These are phyloP conservation scores for Penicillium silybi DNA, from an alignment of 495 filamentous ascomycete species.

Conservation along the genomic window DNA sequence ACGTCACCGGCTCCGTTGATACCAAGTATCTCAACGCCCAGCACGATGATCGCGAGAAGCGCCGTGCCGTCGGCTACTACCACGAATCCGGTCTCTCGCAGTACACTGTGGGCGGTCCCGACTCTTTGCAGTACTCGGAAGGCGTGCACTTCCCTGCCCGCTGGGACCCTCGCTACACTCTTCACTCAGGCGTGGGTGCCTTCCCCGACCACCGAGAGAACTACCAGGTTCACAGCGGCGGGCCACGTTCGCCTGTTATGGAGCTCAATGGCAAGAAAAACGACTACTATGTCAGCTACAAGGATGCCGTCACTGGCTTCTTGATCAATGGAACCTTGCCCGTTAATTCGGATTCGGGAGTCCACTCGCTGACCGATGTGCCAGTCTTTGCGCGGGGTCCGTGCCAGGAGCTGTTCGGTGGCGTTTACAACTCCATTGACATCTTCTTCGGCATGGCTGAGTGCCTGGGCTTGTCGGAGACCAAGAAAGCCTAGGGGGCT, in stretches of 20 bases:
- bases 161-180: slow-evolving; percentile 73
- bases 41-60: slow-evolving; percentile 57
- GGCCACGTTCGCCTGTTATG: slow-evolving; percentile 54
- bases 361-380: slow-evolving; percentile 72
- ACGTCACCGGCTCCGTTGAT: slow-evolving; percentile 54
- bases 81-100: slow-evolving; percentile 62
- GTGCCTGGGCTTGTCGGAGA: slow-evolving; percentile 57
- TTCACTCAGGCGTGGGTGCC: slow-evolving; percentile 60
- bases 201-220: slow-evolving; percentile 66
- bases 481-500: background rate
- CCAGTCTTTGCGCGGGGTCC: slow-evolving; percentile 70
- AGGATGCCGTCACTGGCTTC: slow-evolving; percentile 60
- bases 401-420: slow-evolving; percentile 66
- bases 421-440: slow-evolving; percentile 64
- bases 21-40: slow-evolving; percentile 58
- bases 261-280: slow-evolving; percentile 27
- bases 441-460: slow-evolving; percentile 69
- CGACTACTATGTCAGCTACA: slow-evolving; percentile 56
- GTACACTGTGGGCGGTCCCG: slow-evolving; percentile 50
- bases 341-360: slow-evolving; percentile 51
- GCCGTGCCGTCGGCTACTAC: slow-evolving; percentile 65
- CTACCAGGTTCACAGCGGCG: slow-evolving; percentile 56
- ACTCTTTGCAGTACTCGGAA: slow-evolving; percentile 51
- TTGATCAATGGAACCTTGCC: slow-evolving; percentile 67
- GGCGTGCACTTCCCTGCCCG: slow-evolving; percentile 66